Evolutionary conservation across 2,329 filamentous ascomycete genomes (phyloP).

Genomic region (Fusarium subtropicale): DNA sequence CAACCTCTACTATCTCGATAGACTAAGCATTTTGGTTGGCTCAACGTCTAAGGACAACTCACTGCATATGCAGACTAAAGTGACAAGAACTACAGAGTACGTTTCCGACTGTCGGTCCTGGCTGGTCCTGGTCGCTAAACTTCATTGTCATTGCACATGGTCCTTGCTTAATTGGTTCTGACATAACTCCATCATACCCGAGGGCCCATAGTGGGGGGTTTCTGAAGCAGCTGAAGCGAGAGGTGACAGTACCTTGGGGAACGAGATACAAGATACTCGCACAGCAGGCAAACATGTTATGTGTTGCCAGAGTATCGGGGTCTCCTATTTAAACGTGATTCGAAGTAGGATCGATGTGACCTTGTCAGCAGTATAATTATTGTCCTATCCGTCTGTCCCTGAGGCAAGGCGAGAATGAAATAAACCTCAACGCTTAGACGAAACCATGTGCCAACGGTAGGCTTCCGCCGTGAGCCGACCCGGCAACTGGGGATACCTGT

Average conservation of each 20-base stretch:
- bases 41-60: slow-evolving; percentile 23
- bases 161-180: slow-evolving; percentile 43
- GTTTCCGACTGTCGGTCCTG: background rate
- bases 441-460: slow-evolving; percentile 21
- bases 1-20: background rate
- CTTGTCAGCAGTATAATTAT: slow-evolving; percentile 26
- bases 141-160: slow-evolving; percentile 34
- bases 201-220: slow-evolving; percentile 24
- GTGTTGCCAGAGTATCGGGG: slow-evolving; percentile 14
- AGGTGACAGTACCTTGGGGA: slow-evolving; percentile 24
- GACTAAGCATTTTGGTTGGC: slow-evolving; percentile 10
- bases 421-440: slow-evolving; percentile 13
- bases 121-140: slow-evolving; percentile 12
- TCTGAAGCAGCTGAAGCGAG: slow-evolving; percentile 21
- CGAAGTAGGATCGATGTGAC: slow-evolving; percentile 13
- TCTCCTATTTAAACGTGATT: slow-evolving; percentile 3
- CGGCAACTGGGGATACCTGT: slow-evolving; percentile 20
- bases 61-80: slow-evolving; percentile 25
- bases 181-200: slow-evolving; percentile 17
- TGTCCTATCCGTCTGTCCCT: background rate
- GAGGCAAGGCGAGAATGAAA: slow-evolving; percentile 8
- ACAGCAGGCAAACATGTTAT: slow-evolving; percentile 3
- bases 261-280: slow-evolving; percentile 36
- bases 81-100: slow-evolving; percentile 7
- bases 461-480: slow-evolving; percentile 24